Conservation (phyloP, 306 rosid species). For the Prunus kanzakura region DNA sequence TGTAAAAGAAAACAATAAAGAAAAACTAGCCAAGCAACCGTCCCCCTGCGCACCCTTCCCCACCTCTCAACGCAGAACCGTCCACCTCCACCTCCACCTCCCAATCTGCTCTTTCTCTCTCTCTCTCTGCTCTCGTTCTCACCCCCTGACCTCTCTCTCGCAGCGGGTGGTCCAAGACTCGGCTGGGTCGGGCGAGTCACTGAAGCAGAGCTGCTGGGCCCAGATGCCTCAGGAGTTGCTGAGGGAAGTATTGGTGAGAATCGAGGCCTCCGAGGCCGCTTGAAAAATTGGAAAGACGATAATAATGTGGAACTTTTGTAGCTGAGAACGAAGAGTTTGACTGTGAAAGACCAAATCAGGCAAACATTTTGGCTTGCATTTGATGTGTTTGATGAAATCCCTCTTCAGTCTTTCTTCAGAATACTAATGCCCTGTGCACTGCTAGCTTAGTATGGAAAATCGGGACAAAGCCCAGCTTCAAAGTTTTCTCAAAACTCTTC, state of each 20-base stretch:
- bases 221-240: slow-evolving; percentile 92
- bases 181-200: slow-evolving; percentile 14
- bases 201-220: slow-evolving; percentile 80
- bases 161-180: slow-evolving; percentile 59
- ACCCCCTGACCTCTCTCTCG: slow-evolving; percentile 42
- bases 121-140: too few relatives aligned
- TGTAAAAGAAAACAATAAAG: too few relatives aligned
- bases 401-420: not conserved
- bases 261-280: slow-evolving; percentile 69
- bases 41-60: too few relatives aligned
- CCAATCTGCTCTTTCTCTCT: too few relatives aligned
- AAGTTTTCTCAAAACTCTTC: slow-evolving; percentile 36
- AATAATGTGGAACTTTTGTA: not conserved
- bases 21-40: too few relatives aligned
- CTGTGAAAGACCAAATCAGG: not conserved
- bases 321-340: not conserved
- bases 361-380: slow-evolving; percentile 1
- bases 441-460: slow-evolving; percentile 21
- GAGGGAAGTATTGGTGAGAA: slow-evolving; percentile 66
- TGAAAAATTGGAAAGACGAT: not conserved
- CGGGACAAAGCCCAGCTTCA: slow-evolving; percentile 21
- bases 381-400: slow-evolving; percentile 23
- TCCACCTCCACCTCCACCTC: too few relatives aligned
- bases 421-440: not conserved
- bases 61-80: too few relatives aligned